A percentile compares a stretch with the other conserved stretches of the same genome.
These are phyloP conservation scores for Xanthoceras sorbifolium DNA, from an alignment of 345 rosid species.

Conservation along the genomic window DNA sequence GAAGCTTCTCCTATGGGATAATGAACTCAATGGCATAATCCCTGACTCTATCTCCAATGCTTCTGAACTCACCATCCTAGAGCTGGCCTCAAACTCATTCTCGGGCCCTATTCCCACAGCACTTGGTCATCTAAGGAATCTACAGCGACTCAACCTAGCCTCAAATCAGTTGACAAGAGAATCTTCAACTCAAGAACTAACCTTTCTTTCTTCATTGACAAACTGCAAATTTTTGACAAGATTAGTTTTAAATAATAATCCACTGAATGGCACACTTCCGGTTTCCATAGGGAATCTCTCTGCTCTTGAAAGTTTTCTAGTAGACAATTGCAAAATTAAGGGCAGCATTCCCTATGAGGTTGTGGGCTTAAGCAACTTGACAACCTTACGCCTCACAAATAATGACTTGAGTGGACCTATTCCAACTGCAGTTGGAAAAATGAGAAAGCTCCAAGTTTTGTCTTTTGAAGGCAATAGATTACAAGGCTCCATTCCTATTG, in stretches of 20 bases:
- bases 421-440: too few species aligned
- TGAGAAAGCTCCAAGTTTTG: too few species aligned
- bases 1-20: not conserved
- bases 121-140: not conserved
- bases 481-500: not conserved
- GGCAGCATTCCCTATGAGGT: too few species aligned
- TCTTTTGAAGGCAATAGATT: too few species aligned
- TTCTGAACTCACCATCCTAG: not conserved
- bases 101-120: not conserved
- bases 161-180: not conserved
- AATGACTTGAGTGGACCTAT: too few species aligned
- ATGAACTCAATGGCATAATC: not conserved
- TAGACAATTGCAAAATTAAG: too few species aligned
- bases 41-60: not conserved
- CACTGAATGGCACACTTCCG: not conserved
- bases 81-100: not conserved
- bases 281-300: constrained; percentile 2
- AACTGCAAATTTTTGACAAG: not conserved
- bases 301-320: too few species aligned
- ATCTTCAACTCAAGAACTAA: not conserved
- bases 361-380: too few species aligned
- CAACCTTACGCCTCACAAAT: too few species aligned
- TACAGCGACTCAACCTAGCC: rapidly evolving
- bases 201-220: not conserved
- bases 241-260: not conserved